Evolutionary conservation across 2,329 filamentous ascomycete genomes (phyloP).

Genomic region (Pyricularia sp.): DNA sequence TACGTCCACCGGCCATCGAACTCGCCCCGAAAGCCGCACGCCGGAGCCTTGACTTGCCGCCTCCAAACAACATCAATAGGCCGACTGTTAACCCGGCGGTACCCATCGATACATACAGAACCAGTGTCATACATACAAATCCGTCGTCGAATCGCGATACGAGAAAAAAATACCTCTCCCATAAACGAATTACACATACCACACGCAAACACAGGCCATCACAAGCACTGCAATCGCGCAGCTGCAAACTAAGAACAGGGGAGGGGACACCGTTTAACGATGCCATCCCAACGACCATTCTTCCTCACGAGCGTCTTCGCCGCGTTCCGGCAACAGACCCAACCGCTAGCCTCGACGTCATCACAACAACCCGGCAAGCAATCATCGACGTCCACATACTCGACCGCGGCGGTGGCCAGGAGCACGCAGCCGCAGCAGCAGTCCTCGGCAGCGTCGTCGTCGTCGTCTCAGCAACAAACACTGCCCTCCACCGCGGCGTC

Average conservation of each 20-base stretch:
- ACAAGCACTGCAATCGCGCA: not conserved
- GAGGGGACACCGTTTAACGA: slow-evolving; percentile 15
- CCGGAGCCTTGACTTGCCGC: not conserved
- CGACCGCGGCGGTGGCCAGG: slow-evolving; percentile 13
- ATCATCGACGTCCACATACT: slow-evolving; percentile 25
- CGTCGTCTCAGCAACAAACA: slow-evolving; percentile 9
- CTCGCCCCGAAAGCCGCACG: not conserved
- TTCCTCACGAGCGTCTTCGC: slow-evolving; percentile 48
- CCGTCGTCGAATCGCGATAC: not conserved
- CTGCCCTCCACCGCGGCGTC: slow-evolving; percentile 6
- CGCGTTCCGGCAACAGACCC: slow-evolving; percentile 39
- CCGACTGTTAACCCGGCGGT: not conserved
- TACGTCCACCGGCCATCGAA: not conserved
- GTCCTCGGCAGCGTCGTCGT: slow-evolving; percentile 14
- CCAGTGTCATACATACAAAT: not conserved
- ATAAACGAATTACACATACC: not conserved
- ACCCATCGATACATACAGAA: not conserved
- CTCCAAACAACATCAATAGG: not conserved
- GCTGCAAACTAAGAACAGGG: not conserved
- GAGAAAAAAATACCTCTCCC: not conserved
- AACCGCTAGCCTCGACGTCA: slow-evolving; percentile 11
- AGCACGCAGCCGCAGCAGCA: slow-evolving; percentile 11
- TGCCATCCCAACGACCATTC: slow-evolving; percentile 45
- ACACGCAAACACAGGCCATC: not conserved
- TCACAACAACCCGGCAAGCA: slow-evolving; percentile 21